Base-by-base conservation (phyloP, 169 alveolate species). In the Gregarina niphandrodes region DNA sequence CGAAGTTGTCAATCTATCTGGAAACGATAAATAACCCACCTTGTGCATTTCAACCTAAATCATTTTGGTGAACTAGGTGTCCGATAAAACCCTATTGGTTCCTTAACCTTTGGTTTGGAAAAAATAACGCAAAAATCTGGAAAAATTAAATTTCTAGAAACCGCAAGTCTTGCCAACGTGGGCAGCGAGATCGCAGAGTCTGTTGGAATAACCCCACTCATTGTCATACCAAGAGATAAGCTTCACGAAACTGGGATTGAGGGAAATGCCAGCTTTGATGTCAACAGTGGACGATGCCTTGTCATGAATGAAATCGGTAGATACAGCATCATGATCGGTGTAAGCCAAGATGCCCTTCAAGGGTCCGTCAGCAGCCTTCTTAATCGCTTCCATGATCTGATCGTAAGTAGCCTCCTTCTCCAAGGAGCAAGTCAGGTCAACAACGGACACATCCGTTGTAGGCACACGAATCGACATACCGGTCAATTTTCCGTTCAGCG, bases 391-490 rank as follows among this genome's bases (percentile, higher is more conserved):
- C 39, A 82, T 88, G 46, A 88, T 75, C 29, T 84, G 93, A 21
- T 69, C 96, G 61, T 82, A 81, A 34, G 80, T 63, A 37, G 97
- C 92, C 18, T 90, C 91, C 61, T 85, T 86, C 47, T 73, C 75
- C 49, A 86, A 77, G 57, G 64, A 82, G 69, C 89, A 80, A 35
- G 97, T 89, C 42, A 92, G 70, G 59, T 92, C 99, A 45, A 88
- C 97, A 45, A 87, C 97, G 16, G 97, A 87, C 20, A 92, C 99
- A 47, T 86, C 87, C 43, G 92, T 75, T 44, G 91, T 82, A 35
- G 97, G 98, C 24, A 87, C 98, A 60, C 98, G 80, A 85, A 91
- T 84, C 42, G 99, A 91, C 96, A 92, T 89, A 9, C 75, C 98
- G 24, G 99, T 92, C 34, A 92, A 70, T 64, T 92, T 92, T 40